Evolutionary conservation across 2,329 filamentous ascomycete species (phyloP).

Genomic region (Fusarium sp.): DNA sequence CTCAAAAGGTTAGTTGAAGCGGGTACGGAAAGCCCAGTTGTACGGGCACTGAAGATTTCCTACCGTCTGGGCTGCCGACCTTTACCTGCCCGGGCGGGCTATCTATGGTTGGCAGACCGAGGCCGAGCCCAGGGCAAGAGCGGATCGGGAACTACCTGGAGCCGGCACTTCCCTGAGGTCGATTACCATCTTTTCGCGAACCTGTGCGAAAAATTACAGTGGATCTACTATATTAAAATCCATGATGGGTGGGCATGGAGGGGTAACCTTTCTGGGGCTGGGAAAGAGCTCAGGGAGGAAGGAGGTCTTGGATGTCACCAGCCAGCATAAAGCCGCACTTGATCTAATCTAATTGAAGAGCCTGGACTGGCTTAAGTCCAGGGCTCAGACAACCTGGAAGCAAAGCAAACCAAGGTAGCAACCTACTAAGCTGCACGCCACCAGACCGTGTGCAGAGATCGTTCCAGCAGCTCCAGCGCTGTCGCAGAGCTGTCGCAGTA

Average conservation of each 20-base stretch:
- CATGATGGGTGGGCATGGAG: slow-evolving; percentile 15
- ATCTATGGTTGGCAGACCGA: slow-evolving; percentile 4
- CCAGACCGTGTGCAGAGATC: slow-evolving; percentile 7
- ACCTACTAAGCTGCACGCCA: slow-evolving; percentile 13
- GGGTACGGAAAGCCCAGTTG: slow-evolving; percentile 12
- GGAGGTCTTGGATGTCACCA: slow-evolving; percentile 30
- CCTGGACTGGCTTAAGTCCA: neutral
- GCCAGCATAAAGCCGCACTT: slow-evolving; percentile 9
- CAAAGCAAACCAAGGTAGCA: neutral
- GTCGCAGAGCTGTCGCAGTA: slow-evolving; percentile 21
- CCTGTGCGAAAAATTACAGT: slow-evolving; percentile 24
- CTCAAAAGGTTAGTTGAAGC: slow-evolving; percentile 15
- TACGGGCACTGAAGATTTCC: neutral
- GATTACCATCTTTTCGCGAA: slow-evolving; percentile 18
- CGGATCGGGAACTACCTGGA: slow-evolving; percentile 7
- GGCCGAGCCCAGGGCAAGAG: slow-evolving; percentile 3
- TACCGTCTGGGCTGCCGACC: neutral
- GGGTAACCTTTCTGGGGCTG: slow-evolving; percentile 24
- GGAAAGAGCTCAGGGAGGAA: slow-evolving; percentile 7
- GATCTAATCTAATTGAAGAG: neutral
- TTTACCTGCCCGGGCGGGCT: neutral
- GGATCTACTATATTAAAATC: neutral
- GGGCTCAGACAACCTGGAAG: slow-evolving; percentile 16
- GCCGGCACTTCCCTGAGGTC: slow-evolving; percentile 29
- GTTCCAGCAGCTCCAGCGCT: slow-evolving; percentile 34